These are phyloP conservation scores for Neolecta irregularis DNA, from an alignment of 1,139 yeast genomes.

Conservation along the genomic window DNA sequence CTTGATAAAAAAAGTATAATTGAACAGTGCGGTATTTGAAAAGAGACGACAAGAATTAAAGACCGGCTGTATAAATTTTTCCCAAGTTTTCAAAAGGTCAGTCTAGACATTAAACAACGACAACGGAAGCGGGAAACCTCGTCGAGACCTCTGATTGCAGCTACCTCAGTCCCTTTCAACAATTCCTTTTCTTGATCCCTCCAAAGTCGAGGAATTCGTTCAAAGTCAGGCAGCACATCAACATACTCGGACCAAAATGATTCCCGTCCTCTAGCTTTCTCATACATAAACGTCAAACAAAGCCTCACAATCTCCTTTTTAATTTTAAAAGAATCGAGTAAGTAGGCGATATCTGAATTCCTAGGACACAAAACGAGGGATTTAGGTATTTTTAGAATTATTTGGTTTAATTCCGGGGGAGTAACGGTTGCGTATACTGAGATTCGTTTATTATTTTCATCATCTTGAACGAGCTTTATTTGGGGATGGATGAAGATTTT, in stretches of 20 bases:
- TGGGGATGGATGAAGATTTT: neutral
- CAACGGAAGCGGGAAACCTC: slow-evolving; percentile 17
- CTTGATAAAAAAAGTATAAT: slow-evolving; percentile 22
- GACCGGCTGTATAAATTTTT: slow-evolving; percentile 35
- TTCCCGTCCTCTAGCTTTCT: slow-evolving; percentile 33
- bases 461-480: neutral
- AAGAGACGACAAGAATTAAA: slow-evolving; percentile 16
- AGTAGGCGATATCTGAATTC: slow-evolving; percentile 47
- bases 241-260: slow-evolving; percentile 73
- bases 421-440: neutral
- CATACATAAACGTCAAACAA: slow-evolving; percentile 58
- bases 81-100: slow-evolving; percentile 23
- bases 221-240: slow-evolving; percentile 33
- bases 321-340: slow-evolving; percentile 36
- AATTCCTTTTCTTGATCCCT: slow-evolving; percentile 31
- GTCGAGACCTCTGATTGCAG: slow-evolving; percentile 46
- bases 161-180: slow-evolving; percentile 54
- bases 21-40: slow-evolving; percentile 13
- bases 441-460: slow-evolving; percentile 1
- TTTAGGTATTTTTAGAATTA: slow-evolving; percentile 15
- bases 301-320: slow-evolving; percentile 51
- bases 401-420: neutral
- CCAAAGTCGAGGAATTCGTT: slow-evolving; percentile 57
- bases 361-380: slow-evolving; percentile 13
- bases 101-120: slow-evolving; percentile 18